Evolutionary conservation across 1,284 basidiomycete genomes (phyloP), one percentile per base, ranked within the genome.

Genomic region (Irpex rosettiformis): DNA sequence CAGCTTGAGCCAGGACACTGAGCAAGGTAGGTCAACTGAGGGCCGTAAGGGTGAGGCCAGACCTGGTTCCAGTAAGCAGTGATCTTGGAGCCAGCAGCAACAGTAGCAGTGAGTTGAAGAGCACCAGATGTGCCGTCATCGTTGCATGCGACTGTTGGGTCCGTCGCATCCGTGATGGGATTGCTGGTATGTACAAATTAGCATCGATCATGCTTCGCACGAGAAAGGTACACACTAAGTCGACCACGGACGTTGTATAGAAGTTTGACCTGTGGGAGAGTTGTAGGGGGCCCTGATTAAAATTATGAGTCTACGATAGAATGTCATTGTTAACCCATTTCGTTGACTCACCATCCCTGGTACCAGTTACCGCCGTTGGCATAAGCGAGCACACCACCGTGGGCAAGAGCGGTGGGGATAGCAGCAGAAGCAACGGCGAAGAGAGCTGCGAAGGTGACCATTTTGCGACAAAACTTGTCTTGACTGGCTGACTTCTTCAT

Each of bases 41-140:
- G 81, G 27, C 82, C 83, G 60, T 75, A 74, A 21, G 74, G 69
- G 63, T 85, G 83, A 27, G 82, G 82, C 83, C 82, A 85, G 54
- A 77, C 72, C 60, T 77, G 73, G 68, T 84, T 83, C 81, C 82
- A 84, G 72, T 83, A 83, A 0, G 81, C 82, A 7, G 77, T 81
- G 65, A 85, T 77, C 10, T 74, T 62, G 4, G 79, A 77, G 7
- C 83, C 83, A 61, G 83, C 77, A 21, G 73, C 62, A 33, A 82
- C 78, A n/a, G 73, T 76, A 1, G 79, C 80, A n/a, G 82, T 82
- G 16, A 81, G 71, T 66, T 85, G 83, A 28, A 75, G 69, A 18
- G 79, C 74, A 25, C 77, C 74, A 8, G 80, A 72, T 7, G 73
- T 73, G n/a, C 83, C 83, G 61, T 84, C 77, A 61, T 83, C 77